Conservation (phyloP, 2,329 filamentous ascomycete species). For the Fusarium sp. region DNA sequence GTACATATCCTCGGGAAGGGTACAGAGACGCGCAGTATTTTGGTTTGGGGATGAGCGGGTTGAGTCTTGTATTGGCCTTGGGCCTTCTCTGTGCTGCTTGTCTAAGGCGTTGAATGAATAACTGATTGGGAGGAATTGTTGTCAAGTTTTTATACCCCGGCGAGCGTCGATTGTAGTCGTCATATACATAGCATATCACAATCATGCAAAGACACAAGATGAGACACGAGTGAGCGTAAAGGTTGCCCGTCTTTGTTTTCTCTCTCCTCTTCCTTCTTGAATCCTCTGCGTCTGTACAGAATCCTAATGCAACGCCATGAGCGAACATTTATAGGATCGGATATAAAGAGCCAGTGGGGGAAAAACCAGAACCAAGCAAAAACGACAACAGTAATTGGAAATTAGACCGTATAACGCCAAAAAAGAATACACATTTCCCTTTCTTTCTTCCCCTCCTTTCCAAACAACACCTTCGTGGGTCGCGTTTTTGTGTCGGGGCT, state of each 20-base stretch:
- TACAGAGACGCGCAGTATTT: slow-evolving; percentile 43
- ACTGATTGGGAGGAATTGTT: neutral
- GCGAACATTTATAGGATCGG: slow-evolving; percentile 26
- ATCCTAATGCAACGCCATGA: slow-evolving; percentile 37
- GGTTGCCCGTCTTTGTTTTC: slow-evolving; percentile 38
- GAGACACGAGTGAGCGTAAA: slow-evolving; percentile 19
- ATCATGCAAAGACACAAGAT: neutral
- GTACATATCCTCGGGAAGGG: slow-evolving; percentile 22
- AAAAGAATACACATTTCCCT: slow-evolving; percentile 39
- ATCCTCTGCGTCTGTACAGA: slow-evolving; percentile 45
- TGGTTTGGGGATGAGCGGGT: slow-evolving; percentile 34
- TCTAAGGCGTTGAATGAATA: slow-evolving; percentile 31
- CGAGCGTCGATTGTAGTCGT: neutral
- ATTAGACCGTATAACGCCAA: slow-evolving; percentile 39
- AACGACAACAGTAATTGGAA: slow-evolving; percentile 22
- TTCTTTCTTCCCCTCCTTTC: slow-evolving; percentile 18
- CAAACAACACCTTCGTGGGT: slow-evolving; percentile 30
- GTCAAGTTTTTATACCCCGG: slow-evolving; percentile 23
- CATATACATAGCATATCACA: neutral
- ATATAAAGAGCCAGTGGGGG: slow-evolving; percentile 38
- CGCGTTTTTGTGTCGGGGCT: slow-evolving; percentile 22
- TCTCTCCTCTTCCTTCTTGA: slow-evolving; percentile 39
- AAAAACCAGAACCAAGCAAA: slow-evolving; percentile 37
- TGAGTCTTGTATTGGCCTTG: slow-evolving; percentile 37
- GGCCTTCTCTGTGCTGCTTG: slow-evolving; percentile 30